Base-by-base conservation (phyloP, 768 basidiomycete genomes). In the Mycena filopes region DNA sequence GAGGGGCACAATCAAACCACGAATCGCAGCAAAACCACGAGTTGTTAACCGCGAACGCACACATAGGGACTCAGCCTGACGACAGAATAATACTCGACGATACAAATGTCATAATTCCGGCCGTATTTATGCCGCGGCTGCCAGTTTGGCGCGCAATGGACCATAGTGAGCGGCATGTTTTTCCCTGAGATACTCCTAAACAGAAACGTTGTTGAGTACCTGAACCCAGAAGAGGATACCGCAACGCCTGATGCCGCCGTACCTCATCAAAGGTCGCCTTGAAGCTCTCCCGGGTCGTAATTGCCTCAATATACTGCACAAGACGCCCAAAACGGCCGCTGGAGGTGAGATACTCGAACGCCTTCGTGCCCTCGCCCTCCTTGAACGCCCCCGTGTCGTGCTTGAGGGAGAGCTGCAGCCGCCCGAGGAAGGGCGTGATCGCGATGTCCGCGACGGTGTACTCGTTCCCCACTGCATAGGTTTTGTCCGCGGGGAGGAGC, bases 361-460 rank as follows among this genome's bases (percentile, higher is more conserved):
- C 73, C 67, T 78, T 82, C 48, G 70, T 75, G 0, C 87, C 87
- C 36, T 83, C 78, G 11, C 85, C 89, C 26, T 71, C 75, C 7
- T 80, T 78, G 67, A 75, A 91, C 23, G 74, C 77, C 1, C 89
- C 88, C 23, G 87, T 31, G 33, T 89, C 86, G 64, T 87, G 82
- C 70, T 77, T 74, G 31, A 87, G 67, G 29, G 72, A 51, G 1
- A 86, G 60, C 28, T 83, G 80, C 43, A 83, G 64, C 12, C 90
- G 80, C n/a, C 82, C 87, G 16, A 90, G 69, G 81, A 90, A 88
- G 1, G 91, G 88, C 5, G 83, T 77, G 26, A 90, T 72, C 0
- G 87, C 84, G 9, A 86, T 83, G 68, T 91, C 91, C 15, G 89
- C 90, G 54, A 86, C 84, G n/a, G 83, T 87, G 73, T 82, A 91